A percentile compares a stretch with the other conserved stretches of the same genome.
phyloP scores from a whole-genome alignment of 345 rosid genomes.

The Euphorbia peplus region DNA sequence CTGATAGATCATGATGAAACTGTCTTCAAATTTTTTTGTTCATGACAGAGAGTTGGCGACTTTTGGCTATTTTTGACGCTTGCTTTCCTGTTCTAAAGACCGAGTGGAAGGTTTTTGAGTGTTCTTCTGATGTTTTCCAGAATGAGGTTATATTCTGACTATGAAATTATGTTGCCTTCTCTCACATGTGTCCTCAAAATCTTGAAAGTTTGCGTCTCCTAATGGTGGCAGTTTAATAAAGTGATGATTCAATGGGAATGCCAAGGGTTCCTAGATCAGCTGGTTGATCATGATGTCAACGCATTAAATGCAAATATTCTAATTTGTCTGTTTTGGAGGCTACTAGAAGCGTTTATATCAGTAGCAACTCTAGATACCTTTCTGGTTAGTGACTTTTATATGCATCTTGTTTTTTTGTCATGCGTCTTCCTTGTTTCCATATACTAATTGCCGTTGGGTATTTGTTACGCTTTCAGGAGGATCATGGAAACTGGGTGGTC shows the following conservation, averaged over 20 bases:
- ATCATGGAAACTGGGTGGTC: constrained; percentile 32
- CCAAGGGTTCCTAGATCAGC: constrained; percentile 52
- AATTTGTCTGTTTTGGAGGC: constrained; percentile 63
- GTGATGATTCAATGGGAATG: constrained; percentile 56
- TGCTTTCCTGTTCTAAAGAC: constrained; percentile 66
- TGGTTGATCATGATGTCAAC: constrained; percentile 42
- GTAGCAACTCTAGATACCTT: constrained; percentile 32
- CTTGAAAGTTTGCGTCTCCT: constrained; percentile 14
- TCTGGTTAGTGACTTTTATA: constrained; percentile 45
- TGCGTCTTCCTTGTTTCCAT: not conserved
- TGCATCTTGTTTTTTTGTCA: constrained; percentile 14
- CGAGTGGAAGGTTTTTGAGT: constrained; percentile 57
- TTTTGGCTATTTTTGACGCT: constrained; percentile 55
- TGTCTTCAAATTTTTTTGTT: constrained; percentile 29
- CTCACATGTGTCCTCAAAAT: not conserved
- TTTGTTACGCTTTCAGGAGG: constrained; percentile 42
- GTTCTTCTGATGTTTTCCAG: constrained; percentile 34
- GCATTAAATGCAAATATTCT: constrained; percentile 48
- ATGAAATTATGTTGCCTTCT: not conserved
- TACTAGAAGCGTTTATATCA: constrained; percentile 47
- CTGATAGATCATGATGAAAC: not conserved
- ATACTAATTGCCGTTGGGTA: not conserved
- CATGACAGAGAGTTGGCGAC: constrained; percentile 35
- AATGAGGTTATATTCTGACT: constrained; percentile 43
- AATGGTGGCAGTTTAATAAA: constrained; percentile 39